phyloP scores from a whole-genome alignment of 257 asterid genomes.

The Galeopsis tetrahit region DNA sequence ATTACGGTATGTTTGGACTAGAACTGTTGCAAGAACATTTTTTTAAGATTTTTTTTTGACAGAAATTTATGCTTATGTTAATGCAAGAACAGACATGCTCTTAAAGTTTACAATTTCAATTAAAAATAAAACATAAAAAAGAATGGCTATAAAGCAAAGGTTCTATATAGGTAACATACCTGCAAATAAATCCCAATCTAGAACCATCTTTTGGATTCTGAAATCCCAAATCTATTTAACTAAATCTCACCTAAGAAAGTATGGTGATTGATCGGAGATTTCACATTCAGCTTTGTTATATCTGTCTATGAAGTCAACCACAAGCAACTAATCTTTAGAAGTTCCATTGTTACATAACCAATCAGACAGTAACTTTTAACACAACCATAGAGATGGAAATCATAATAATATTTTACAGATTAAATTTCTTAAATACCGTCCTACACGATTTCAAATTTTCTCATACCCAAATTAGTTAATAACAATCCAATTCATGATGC shows the following conservation, averaged over 20 bases:
- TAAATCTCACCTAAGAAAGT: background rate
- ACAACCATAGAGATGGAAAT: background rate
- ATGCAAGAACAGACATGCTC: background rate
- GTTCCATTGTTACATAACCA: conserved; percentile 14
- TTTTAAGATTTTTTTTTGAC: too few relatives aligned
- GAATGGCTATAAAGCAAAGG: too few relatives aligned
- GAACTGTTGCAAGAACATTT: background rate
- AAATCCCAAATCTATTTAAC: background rate
- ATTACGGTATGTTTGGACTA: background rate
- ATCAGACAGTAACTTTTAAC: background rate
- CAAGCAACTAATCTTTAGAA: background rate
- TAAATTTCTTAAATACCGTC: background rate
- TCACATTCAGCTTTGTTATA: background rate
- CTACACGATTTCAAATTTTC: background rate
- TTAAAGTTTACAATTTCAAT: background rate
- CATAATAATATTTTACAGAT: background rate
- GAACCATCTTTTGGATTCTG: background rate
- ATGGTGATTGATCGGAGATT: conserved; percentile 14
- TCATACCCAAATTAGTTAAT: background rate
- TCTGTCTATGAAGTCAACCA: background rate
- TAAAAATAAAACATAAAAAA: background rate
- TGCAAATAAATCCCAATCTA: background rate
- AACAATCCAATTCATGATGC: background rate
- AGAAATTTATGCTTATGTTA: background rate
- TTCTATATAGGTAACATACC: too few relatives aligned